Evolutionary conservation across 2,329 filamentous ascomycete species (phyloP), one percentile per base, ranked within the genome.

Genomic region (Westerdykella sp.): DNA sequence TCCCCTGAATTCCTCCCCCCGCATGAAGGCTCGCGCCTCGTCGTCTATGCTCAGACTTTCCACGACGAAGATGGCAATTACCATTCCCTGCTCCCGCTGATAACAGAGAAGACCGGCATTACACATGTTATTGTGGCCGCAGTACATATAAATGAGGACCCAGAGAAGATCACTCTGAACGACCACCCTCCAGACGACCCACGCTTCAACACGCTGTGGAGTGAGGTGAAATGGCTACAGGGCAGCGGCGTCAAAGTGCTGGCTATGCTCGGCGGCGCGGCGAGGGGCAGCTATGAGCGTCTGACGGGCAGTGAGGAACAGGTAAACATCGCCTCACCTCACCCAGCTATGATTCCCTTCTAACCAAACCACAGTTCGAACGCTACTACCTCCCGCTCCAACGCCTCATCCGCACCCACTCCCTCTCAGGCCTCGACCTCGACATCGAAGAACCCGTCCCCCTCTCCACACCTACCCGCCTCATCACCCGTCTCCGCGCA

Each of bases 111-210:
- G 49, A 81, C 79, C 5, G 77, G 78, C 7, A 68, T 81, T 39
- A 95, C 90, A 0, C 90, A 96, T 68, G 75, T 95, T 46, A 90
- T 95, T 54, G 70, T 96, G 39, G 87, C 87, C 5, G 89, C 90
- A 11, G 80, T 96, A 46, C 90, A 96, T 67, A 71, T 96, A 54
- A 90, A 93, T 64, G 72, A 72, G 30, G 73, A 77, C 5, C 80
- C 85, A 1, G 73, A 73, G 7, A 74, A 80, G 45, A 77, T 91
- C 54, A 87, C 83, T 0, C 77, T 95, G 50, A 96, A 96, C 65
- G 83, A 96, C 67, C 79, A 88, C 60, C 73, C 74, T 0, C 87
- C 87, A 0, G 69, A 77, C n/a, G 70, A 86, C 53, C 66, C 78
- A 4, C 77, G 80, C 51, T 91, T 84, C 66, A 71, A 78, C 25